Evolutionary conservation across 2,329 filamentous ascomycete genomes (phyloP), one percentile per base, ranked within the genome.

Genomic region (Trichoderma sp.): DNA sequence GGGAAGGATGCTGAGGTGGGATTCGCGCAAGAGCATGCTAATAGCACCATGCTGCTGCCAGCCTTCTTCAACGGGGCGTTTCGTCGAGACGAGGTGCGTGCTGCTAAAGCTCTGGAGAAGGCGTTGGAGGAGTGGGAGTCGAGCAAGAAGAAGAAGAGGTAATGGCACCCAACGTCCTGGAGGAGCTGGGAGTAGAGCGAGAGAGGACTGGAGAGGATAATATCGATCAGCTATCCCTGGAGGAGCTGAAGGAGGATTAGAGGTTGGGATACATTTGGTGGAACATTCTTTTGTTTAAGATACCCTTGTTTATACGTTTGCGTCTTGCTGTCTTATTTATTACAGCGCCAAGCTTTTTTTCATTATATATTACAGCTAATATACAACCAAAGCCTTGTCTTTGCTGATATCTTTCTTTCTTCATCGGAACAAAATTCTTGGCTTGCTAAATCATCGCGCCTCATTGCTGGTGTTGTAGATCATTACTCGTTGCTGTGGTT

Each of bases 1-100:
- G 92, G 92, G 53, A 87, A 87, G 70, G 89, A 88, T 40, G 88
- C 87, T 2, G 84, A 88, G 69, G 83, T 94, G 63, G 88, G 89
- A 2, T 96, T 97, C 78, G 92, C 91, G 7, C 82, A 85, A 64
- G 88, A 92, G 72, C 93, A 97, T 82, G 93, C 92, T 56, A 93
- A 95, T 85, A 88, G 89, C 72, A 80, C 81, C 70, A 85, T 87
- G 77, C 77, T 93, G 3, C 78, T 93, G 63, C 89, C 89, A 16
- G 81, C 82, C 69, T 78, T 88, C 33, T 92, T 92, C 75, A 91
- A 91, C 75, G 81, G 82, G 1, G 79, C 80, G 0, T 89, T 93
- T 75, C 82, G 88, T 70, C 83, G 81, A 77, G 81, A 83, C 61
- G 91, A 93, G 79, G 79, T 81, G 63, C 83, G 82, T 74, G 90